A percentile compares a stretch with the other conserved stretches of the same genome.
phyloP scores from a whole-genome alignment of 2,329 filamentous ascomycete species.

The Penicillium corylophilum region DNA sequence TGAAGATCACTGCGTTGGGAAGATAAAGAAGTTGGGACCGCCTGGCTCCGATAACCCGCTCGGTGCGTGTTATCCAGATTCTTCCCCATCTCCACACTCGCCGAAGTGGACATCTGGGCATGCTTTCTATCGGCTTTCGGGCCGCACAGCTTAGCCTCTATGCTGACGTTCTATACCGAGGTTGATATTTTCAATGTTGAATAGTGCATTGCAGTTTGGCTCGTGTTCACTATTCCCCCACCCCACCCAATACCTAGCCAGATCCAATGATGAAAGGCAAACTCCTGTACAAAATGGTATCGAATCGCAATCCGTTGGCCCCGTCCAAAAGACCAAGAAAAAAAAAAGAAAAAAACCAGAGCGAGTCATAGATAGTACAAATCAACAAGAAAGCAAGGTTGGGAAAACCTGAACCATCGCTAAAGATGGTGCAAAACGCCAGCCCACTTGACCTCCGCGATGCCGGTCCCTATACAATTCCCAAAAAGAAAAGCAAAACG shows the following conservation, averaged over 20 bases:
- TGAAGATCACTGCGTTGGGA: constrained; percentile 16
- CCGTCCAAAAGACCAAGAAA: constrained; percentile 24
- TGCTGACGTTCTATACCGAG: too few relatives aligned
- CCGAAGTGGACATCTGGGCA: not conserved
- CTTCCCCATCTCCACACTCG: not conserved
- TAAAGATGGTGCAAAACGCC: constrained; percentile 23
- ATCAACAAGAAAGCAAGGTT: constrained; percentile 14
- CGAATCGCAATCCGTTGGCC: constrained; percentile 29
- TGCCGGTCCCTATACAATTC: constrained; percentile 27
- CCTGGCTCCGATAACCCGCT: too few relatives aligned
- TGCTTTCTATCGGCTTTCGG: too few relatives aligned
- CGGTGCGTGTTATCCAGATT: not conserved
- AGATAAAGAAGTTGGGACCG: not conserved
- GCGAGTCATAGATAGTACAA: constrained; percentile 10
- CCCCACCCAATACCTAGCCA: constrained; percentile 8
- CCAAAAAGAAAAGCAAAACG: constrained; percentile 13
- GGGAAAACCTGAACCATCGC: constrained; percentile 20
- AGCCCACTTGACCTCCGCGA: constrained; percentile 23
- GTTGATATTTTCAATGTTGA: not conserved
- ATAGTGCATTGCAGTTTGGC: constrained; percentile 16
- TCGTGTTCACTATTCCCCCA: constrained; percentile 17
- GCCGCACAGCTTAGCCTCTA: not conserved
- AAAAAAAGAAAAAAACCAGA: constrained; percentile 20
- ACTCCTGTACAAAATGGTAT: constrained; percentile 39
- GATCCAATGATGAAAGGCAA: constrained; percentile 22